phyloP scores from a whole-genome alignment of 129 eudicot genomes.

The Tagetes patula region DNA sequence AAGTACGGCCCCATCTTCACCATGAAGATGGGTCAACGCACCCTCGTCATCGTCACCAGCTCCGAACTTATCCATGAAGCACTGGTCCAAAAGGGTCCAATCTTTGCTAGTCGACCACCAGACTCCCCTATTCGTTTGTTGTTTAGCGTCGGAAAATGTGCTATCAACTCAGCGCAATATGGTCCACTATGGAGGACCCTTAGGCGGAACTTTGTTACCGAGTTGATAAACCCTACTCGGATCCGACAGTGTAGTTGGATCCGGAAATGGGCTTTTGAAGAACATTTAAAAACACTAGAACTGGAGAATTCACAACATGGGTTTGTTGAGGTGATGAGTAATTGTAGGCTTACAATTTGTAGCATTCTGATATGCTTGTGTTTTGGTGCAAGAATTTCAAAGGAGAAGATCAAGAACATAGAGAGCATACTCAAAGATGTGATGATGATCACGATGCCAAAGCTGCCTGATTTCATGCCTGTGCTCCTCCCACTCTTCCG shows the following conservation, averaged over 20 bases:
- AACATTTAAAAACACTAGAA: constrained; percentile 60
- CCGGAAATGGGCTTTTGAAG: constrained; percentile 84
- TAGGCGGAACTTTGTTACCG: constrained; percentile 76
- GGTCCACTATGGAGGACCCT: constrained; percentile 96
- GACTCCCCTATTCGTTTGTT: constrained; percentile 87
- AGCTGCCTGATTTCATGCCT: constrained; percentile 93
- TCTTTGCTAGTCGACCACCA: constrained; percentile 79
- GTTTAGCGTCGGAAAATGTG: constrained; percentile 87
- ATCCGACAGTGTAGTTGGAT: constrained; percentile 85
- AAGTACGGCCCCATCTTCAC: constrained; percentile 94
- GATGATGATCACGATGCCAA: constrained; percentile 81
- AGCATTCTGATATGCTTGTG: constrained; percentile 86
- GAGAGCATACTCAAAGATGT: constrained; percentile 87
- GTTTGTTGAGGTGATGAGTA: constrained; percentile 78
- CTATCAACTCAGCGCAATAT: constrained; percentile 89
- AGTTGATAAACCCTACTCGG: constrained; percentile 83
- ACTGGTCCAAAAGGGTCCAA: constrained; percentile 69
- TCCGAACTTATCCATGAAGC: constrained; percentile 95
- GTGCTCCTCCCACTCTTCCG: constrained; percentile 68
- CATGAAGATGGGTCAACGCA: constrained; percentile 96
- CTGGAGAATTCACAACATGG: constrained; percentile 45
- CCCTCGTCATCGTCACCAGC: constrained; percentile 70
- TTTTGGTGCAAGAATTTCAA: constrained; percentile 86
- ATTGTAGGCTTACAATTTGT: constrained; percentile 78
- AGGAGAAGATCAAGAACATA: constrained; percentile 52